phyloP scores from a whole-genome alignment of 2,329 filamentous ascomycete genomes.

The Acrocalymma vagum region DNA sequence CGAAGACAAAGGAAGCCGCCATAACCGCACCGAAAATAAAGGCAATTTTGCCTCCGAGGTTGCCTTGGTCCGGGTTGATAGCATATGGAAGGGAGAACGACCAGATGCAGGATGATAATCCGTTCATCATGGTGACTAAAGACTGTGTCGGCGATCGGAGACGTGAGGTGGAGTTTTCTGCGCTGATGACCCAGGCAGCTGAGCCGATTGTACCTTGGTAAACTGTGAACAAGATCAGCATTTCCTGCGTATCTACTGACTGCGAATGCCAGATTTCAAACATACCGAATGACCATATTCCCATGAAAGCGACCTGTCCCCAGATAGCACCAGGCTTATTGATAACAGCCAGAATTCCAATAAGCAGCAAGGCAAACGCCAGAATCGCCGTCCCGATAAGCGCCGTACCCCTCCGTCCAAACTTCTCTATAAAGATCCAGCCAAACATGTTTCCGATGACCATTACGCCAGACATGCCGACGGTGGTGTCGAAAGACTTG shows the following conservation, averaged over 20 bases:
- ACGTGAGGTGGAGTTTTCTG: conserved; percentile 55
- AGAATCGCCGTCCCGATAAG: conserved; percentile 32
- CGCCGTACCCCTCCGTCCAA: conserved; percentile 36
- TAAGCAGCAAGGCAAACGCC: conserved; percentile 10
- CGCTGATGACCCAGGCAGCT: conserved; percentile 53
- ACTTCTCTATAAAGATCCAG: conserved; percentile 42
- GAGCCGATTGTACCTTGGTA: conserved; percentile 29
- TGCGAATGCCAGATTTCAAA: background rate
- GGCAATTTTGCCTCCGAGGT: conserved; percentile 65
- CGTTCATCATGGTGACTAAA: conserved; percentile 19
- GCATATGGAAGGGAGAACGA: conserved; percentile 66
- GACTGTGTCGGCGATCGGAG: conserved; percentile 38
- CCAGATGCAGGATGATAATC: conserved; percentile 21
- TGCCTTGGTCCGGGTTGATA: conserved; percentile 72
- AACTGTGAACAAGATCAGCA: background rate
- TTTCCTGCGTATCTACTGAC: too few relatives aligned
- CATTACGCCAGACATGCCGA: conserved; percentile 37
- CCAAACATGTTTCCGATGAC: conserved; percentile 41
- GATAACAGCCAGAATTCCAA: conserved; percentile 52
- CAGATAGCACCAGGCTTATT: conserved; percentile 4
- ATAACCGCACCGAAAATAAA: conserved; percentile 64
- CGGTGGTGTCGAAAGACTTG: conserved; percentile 31
- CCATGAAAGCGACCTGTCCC: conserved; percentile 15
- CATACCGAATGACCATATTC: conserved; percentile 12
- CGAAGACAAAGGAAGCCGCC: conserved; percentile 51